Evolutionary conservation across 2,329 filamentous ascomycete species (phyloP), one percentile per base, ranked within the genome.

Genomic region (Nothophaeocryptopus gaeumannii): DNA sequence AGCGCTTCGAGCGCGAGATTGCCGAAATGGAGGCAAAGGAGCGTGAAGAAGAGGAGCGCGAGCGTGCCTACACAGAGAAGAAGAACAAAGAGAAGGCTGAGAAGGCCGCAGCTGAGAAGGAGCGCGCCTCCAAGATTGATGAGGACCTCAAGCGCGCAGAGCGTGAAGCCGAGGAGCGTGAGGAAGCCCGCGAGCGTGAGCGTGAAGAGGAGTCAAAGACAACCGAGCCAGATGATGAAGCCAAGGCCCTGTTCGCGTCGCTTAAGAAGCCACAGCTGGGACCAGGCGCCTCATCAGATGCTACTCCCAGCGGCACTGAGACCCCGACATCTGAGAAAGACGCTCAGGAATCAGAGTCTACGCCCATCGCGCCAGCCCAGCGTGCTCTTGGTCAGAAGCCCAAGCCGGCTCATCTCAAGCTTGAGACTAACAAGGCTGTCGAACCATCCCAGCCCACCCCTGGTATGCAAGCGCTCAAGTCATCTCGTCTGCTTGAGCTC

Each of bases 361-460:
- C 58, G 15, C 37, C 56, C 12, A 39, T 53, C 33, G 47, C 59
- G 13, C 50, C 58, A 15, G 39, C 68, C 30, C 49, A 55, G n/a
- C 68, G 69, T 58, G 60, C 65, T 13, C 70, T 79, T 38, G 74
- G 76, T 49, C 78, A 83, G 62, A 90, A 89, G 72, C 82, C 78
- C 15, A 96, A 96, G 78, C 92, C 93, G 42, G 84, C 86, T 52
- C 86, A 89, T 38, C 84, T 99, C 58, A 96, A 96, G 73, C 79
- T 97, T 55, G 82, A 90, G 48, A 95, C 87, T 56, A 89, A 84
- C 61, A 95, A 91, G 74, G 77, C 86, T 33, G 82, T 96, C 16
- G 92, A 99, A 74, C 87, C 92, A 45, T 84, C 89, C 45, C 91
- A 96, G 72, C 92, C 92, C 12, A 97, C 89, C 57, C 89, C 93